Evolutionary conservation across 768 basidiomycete genomes (phyloP).

Genomic region (Artomyces pyxidatus): DNA sequence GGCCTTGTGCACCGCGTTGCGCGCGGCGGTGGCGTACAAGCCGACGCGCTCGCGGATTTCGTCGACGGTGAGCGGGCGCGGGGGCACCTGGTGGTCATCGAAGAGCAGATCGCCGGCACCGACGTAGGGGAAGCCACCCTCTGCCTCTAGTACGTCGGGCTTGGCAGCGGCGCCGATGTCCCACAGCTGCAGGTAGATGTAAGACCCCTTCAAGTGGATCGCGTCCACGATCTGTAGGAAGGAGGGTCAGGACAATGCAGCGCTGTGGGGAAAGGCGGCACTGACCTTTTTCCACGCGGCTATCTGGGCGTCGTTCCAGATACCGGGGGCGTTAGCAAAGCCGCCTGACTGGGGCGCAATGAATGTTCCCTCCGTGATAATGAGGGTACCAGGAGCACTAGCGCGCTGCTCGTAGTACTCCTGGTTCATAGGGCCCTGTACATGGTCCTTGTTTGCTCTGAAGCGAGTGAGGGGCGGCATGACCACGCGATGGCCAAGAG

Average conservation of each 20-base stretch:
- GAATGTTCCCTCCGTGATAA: slow-evolving; percentile 50
- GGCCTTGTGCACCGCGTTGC: too few relatives aligned
- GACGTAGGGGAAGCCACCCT: too few relatives aligned
- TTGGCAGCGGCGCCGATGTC: too few relatives aligned
- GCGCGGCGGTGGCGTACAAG: too few relatives aligned
- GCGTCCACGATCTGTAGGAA: background rate
- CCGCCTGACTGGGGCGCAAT: slow-evolving; percentile 46
- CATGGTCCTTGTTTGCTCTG: slow-evolving; percentile 32
- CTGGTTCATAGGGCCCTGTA: slow-evolving; percentile 26
- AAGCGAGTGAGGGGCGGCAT: too few relatives aligned
- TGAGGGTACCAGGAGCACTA: slow-evolving; percentile 40
- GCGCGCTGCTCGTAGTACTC: slow-evolving; percentile 45
- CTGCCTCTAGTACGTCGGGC: too few relatives aligned
- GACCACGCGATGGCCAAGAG: slow-evolving; percentile 42
- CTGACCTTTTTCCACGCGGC: slow-evolving; percentile 39
- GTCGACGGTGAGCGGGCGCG: too few relatives aligned
- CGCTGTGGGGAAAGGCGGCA: background rate
- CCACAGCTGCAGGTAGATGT: too few relatives aligned
- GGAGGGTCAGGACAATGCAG: background rate
- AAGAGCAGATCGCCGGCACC: too few relatives aligned
- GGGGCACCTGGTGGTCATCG: too few relatives aligned
- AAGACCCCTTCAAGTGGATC: too few relatives aligned
- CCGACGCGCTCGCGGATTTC: too few relatives aligned
- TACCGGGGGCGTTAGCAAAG: slow-evolving; percentile 45
- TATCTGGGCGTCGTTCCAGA: slow-evolving; percentile 54